Evolutionary conservation across 2,329 filamentous ascomycete species (phyloP).

Genomic region (Zasmidium citrigriseum): DNA sequence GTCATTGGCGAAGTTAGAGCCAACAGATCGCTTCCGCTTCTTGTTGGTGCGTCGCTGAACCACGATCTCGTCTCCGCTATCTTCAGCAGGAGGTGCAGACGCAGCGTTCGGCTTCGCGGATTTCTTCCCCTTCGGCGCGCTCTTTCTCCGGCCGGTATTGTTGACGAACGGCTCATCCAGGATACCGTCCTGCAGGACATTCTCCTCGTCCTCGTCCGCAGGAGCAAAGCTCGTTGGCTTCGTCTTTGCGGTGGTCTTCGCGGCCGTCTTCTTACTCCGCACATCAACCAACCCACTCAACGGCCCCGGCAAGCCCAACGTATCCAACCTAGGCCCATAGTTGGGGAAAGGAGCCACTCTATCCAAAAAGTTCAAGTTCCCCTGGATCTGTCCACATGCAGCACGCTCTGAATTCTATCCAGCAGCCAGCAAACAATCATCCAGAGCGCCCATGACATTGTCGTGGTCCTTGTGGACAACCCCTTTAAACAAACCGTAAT

Average conservation of each 20-base stretch:
- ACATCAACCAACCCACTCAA: too few species aligned
- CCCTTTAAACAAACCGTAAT: slow-evolving; percentile 41
- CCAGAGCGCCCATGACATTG: slow-evolving; percentile 38
- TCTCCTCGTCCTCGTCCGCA: too few species aligned
- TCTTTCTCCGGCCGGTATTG: too few species aligned
- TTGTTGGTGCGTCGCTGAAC: not conserved
- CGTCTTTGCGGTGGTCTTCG: too few species aligned
- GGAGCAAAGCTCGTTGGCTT: too few species aligned
- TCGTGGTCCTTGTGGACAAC: slow-evolving; percentile 31
- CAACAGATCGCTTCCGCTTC: not conserved
- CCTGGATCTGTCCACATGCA: slow-evolving; percentile 8
- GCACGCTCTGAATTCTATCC: slow-evolving; percentile 21
- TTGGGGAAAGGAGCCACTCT: too few species aligned
- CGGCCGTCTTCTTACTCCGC: not conserved
- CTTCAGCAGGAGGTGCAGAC: not conserved
- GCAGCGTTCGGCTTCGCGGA: not conserved
- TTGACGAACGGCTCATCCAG: too few species aligned
- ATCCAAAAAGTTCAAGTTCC: too few species aligned
- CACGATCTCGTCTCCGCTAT: not conserved
- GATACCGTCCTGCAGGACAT: too few species aligned
- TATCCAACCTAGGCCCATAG: too few species aligned
- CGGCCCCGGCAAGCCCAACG: too few species aligned
- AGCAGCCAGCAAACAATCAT: slow-evolving; percentile 37
- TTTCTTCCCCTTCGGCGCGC: not conserved
- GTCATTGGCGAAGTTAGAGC: not conserved